A percentile compares a stretch with the other conserved stretches of the same genome.
These are phyloP conservation scores for Paecilomyces sp. DNA, from an alignment of 2,329 filamentous ascomycete species.

Conservation along the genomic window DNA sequence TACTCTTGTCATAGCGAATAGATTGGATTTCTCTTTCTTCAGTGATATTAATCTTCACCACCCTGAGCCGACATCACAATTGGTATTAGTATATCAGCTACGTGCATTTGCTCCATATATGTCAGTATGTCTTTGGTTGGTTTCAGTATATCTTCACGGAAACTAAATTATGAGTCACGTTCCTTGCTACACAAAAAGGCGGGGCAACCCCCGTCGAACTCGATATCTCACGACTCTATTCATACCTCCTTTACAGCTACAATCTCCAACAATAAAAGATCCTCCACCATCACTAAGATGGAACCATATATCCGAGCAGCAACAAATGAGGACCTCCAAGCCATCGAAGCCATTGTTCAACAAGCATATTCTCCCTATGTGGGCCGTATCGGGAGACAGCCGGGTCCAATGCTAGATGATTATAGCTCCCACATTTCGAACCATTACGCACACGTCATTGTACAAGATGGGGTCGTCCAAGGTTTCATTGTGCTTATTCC, in stretches of 20 bases:
- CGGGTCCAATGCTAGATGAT: not conserved
- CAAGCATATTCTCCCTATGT: not conserved
- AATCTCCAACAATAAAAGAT: not conserved
- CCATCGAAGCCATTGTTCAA: not conserved
- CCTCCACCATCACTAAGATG: not conserved
- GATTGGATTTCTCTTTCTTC: not conserved
- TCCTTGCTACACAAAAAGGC: not conserved
- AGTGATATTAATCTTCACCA: no score
- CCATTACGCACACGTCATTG: not conserved
- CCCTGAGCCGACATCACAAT: no score
- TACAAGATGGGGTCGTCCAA: not conserved
- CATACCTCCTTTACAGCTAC: not conserved
- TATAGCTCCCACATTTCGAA: not conserved
- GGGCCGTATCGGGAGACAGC: not conserved
- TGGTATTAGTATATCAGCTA: no score
- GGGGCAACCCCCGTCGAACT: not conserved
- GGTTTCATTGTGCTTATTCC: not conserved
- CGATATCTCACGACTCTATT: not conserved
- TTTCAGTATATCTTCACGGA: no score
- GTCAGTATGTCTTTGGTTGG: no score
- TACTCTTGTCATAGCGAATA: not conserved
- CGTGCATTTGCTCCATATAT: no score
- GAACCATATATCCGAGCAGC: not conserved
- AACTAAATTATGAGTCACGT: not conserved
- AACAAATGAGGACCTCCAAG: not conserved